Conservation (phyloP, 2,329 filamentous ascomycete species). For the Colletotrichum sidae region DNA sequence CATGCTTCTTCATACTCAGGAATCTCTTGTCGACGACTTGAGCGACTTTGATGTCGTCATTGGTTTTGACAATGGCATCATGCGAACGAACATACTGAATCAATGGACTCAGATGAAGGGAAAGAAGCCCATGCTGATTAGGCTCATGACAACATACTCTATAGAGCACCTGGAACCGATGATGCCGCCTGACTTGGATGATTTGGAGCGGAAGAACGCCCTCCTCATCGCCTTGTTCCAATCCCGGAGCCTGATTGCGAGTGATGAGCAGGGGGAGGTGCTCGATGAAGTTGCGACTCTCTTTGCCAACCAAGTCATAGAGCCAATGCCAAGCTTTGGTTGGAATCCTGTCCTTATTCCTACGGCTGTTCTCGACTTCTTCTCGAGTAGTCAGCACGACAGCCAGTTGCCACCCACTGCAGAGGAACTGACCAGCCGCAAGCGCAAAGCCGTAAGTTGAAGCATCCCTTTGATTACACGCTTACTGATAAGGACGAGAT, state of each 20-base stretch:
- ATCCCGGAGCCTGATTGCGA: slow-evolving; percentile 42
- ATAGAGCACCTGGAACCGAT: slow-evolving; percentile 67
- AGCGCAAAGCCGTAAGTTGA: slow-evolving; percentile 31
- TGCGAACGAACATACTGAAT: slow-evolving; percentile 45
- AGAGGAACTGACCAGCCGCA: slow-evolving; percentile 28
- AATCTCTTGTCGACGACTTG: slow-evolving; percentile 50
- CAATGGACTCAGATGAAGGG: slow-evolving; percentile 32
- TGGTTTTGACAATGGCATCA: slow-evolving; percentile 65
- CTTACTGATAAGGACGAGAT: background rate
- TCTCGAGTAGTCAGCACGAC: slow-evolving; percentile 50
- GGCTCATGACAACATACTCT: slow-evolving; percentile 62
- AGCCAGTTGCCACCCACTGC: slow-evolving; percentile 22
- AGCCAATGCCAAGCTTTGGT: slow-evolving; percentile 50
- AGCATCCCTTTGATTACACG: background rate
- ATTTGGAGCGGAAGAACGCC: slow-evolving; percentile 60
- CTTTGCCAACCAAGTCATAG: slow-evolving; percentile 60
- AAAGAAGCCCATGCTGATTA: slow-evolving; percentile 58
- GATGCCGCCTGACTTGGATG: slow-evolving; percentile 52
- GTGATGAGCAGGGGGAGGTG: slow-evolving; percentile 42
- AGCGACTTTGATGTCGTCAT: slow-evolving; percentile 62
- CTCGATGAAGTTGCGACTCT: slow-evolving; percentile 56
- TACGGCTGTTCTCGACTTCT: slow-evolving; percentile 61
- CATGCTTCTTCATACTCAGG: slow-evolving; percentile 55
- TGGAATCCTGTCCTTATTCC: slow-evolving; percentile 63
- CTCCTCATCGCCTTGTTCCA: slow-evolving; percentile 49